Evolutionary conservation across 2,329 filamentous ascomycete species (phyloP).

Genomic region (Fusarium dimerum): DNA sequence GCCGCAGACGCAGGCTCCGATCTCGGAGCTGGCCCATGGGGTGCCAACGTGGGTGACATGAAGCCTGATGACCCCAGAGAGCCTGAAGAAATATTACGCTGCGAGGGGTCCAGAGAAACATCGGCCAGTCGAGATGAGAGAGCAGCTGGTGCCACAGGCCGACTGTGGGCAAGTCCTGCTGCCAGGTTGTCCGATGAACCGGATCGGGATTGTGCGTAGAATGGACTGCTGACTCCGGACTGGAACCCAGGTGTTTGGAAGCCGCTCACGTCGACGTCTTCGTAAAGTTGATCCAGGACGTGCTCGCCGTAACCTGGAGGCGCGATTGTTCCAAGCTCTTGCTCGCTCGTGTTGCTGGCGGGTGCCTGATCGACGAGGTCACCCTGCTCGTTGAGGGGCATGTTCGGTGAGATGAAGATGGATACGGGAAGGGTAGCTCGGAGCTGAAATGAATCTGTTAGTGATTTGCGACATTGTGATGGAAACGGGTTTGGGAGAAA

Average conservation of each 20-base stretch:
- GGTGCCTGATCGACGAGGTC: constrained; percentile 67
- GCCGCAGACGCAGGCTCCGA: constrained; percentile 47
- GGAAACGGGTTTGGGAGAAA: no score
- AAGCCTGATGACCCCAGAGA: constrained; percentile 48
- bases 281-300: constrained; percentile 85
- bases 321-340: constrained; percentile 65
- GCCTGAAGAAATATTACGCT: constrained; percentile 48
- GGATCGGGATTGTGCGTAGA: constrained; percentile 69
- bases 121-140: constrained; percentile 70
- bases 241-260: constrained; percentile 73
- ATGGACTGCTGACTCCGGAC: constrained; percentile 80
- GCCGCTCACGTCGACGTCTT: constrained; percentile 79
- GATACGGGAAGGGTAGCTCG: constrained; percentile 88
- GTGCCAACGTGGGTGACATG: constrained; percentile 44
- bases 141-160: constrained; percentile 47
- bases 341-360: constrained; percentile 44
- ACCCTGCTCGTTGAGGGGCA: constrained; percentile 85
- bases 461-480: not conserved
- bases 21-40: constrained; percentile 37
- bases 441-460: constrained; percentile 50
- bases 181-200: constrained; percentile 80
- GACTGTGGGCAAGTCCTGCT: constrained; percentile 43
- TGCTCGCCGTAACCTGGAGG: constrained; percentile 95
- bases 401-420: constrained; percentile 93
- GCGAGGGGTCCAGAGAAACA: constrained; percentile 56